Base-by-base conservation (phyloP, 73 alveolate genomes). In the Strombidium stylifer region DNA sequence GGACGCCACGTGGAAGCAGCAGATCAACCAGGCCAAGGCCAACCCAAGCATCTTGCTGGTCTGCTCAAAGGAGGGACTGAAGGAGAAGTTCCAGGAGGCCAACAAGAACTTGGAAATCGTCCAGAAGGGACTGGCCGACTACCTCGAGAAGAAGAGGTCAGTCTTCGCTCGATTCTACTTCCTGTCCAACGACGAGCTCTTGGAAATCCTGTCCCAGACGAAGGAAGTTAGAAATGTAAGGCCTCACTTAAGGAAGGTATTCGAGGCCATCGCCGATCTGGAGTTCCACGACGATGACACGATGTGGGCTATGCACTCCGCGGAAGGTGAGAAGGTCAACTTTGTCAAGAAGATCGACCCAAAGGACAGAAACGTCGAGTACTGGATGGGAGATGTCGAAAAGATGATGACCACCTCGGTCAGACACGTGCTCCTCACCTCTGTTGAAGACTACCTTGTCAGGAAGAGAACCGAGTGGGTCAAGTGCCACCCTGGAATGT, bases 331-430 rank as follows among this genome's bases (percentile, higher is more conserved):
- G 45, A 86, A 70, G 31, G 82, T 86, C 5, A 73, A 74, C 64
- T 96, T 96, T 87, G 97, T 77, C 0, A 93, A 87, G 78, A 81
- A 79, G 60, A 91, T 93, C 0, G 96, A 93, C 68, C 98, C 97
- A 14, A 97, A 93, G 37, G 96, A 89, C 1, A 93, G 96, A 88
- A 94, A 96, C 60, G 99, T 97, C 14, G 99, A 97, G 73, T 92
- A 86, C 73, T 97, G 99, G 99, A 97, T 97, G 99, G 96, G 98
- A 41, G 99, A 97, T 65, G 95, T 97, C 52, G 99, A 97, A 73
- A 97, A 92, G 23, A 97, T 94, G 94, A 97, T 97, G 99, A 86
- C 85, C 58, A 70, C 58, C 45, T 85, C 99, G 0, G 99, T 97
- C 41, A 92, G 98, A 55, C 77, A 76, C 59, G 91, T 87, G 42